These are phyloP conservation scores for Fragaria vesca DNA, from an alignment of 306 rosid species.

Conservation along the genomic window DNA sequence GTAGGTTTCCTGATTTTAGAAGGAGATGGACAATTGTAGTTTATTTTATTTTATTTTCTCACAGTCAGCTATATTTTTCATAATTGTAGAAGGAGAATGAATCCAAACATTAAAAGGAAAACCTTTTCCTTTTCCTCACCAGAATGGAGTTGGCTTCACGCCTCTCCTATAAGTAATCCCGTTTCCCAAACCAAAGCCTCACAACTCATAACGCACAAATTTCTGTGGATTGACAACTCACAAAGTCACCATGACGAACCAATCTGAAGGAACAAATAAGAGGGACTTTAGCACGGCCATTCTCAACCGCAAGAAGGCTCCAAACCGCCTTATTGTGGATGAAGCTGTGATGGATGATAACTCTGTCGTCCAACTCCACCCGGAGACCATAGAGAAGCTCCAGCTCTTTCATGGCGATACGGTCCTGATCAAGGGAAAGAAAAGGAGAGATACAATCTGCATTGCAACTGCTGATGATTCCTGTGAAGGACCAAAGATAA, in stretches of 20 bases:
- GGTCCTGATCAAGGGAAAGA: constrained; percentile 55
- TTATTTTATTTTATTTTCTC: background rate
- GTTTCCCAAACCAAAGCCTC: background rate
- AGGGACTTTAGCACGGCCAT: constrained; percentile 70
- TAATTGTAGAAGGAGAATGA: background rate
- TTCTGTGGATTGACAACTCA: no score
- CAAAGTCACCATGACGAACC: background rate
- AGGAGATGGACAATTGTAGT: background rate
- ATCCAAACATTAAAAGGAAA: background rate
- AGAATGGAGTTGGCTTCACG: background rate
- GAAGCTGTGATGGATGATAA: constrained; percentile 72
- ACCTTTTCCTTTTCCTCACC: background rate
- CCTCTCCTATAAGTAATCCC: background rate
- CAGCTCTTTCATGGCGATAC: constrained; percentile 75
- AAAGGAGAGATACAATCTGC: constrained; percentile 31
- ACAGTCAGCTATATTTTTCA: no score
- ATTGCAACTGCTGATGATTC: constrained; percentile 13
- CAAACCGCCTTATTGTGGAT: constrained; percentile 70
- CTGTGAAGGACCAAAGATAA: no score
- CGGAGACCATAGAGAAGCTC: constrained; percentile 65
- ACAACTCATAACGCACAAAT: background rate
- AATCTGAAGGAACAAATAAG: constrained; percentile 48
- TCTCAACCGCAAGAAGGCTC: constrained; percentile 68
- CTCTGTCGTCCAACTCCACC: constrained; percentile 61
- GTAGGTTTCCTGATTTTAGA: background rate